Conservation (phyloP, 768 basidiomycete genomes). For the Boletus patriciae region DNA sequence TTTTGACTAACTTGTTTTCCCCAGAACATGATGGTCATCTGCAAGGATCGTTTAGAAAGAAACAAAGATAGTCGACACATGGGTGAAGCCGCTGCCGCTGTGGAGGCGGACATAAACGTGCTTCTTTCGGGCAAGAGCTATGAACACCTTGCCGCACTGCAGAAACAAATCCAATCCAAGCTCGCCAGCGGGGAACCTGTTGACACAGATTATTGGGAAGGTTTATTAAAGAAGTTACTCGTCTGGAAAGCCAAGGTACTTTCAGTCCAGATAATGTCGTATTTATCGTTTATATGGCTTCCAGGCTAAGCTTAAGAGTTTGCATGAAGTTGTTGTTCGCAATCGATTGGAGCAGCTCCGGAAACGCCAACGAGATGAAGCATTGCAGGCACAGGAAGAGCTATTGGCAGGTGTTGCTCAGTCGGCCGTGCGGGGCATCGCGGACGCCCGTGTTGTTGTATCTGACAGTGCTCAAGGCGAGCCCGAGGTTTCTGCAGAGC, state of each 20-base stretch:
- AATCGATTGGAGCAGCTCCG: conserved; percentile 96
- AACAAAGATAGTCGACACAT: conserved; percentile 62
- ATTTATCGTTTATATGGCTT: conserved; percentile 7
- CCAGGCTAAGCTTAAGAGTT: conserved; percentile 84
- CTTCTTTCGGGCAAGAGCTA: conserved; percentile 85
- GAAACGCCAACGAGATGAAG: conserved; percentile 94
- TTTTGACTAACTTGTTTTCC: conserved; percentile 2
- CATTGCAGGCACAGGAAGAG: conserved; percentile 90
- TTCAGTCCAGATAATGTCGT: conserved; percentile 1
- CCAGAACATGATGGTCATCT: conserved; percentile 97
- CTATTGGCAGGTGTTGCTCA: conserved; percentile 74
- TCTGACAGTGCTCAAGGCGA: conserved; percentile 36
- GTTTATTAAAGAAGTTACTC: conserved; percentile 82
- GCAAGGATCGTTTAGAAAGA: conserved; percentile 83
- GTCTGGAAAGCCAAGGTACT: conserved; percentile 96
- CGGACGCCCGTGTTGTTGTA: conserved; percentile 36
- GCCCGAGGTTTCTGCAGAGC: conserved; percentile 46
- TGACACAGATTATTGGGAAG: conserved; percentile 98
- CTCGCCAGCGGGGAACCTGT: conserved; percentile 90
- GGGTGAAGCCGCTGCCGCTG: conserved; percentile 69
- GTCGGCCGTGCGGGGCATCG: conserved; percentile 50
- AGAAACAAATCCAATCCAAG: conserved; percentile 85
- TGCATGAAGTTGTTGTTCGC: conserved; percentile 95
- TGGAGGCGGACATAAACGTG: conserved; percentile 80
- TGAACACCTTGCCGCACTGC: conserved; percentile 78